Percentiles rank a stretch among this genome's conserved stretches.
phyloP scores from a whole-genome alignment of 202 grass and related monocot species.

The Musa balbisiana region DNA sequence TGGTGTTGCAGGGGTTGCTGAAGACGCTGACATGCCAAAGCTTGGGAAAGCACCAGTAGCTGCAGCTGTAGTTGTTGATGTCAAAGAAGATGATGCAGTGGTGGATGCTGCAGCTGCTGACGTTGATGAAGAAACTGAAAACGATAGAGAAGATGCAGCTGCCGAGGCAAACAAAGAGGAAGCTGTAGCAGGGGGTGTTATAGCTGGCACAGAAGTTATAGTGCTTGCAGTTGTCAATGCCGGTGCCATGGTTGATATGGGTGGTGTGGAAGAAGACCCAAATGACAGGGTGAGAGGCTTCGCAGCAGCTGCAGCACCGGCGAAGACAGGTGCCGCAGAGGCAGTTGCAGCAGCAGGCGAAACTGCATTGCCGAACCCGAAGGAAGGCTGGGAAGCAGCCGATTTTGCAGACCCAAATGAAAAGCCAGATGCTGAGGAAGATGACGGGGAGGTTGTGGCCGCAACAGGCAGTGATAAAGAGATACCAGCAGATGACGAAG shows the following conservation, averaged over 20 bases:
- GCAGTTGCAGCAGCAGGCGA: slow-evolving; percentile 15
- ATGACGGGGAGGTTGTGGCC: slow-evolving; percentile 14
- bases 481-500: background rate
- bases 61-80: slow-evolving; percentile 33
- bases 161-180: slow-evolving; percentile 40
- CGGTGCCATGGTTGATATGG: slow-evolving; percentile 33
- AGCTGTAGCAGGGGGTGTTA: slow-evolving; percentile 31
- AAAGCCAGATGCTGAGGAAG: slow-evolving; percentile 31
- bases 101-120: slow-evolving; percentile 18
- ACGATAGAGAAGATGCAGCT: slow-evolving; percentile 29
- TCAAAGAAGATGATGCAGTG: background rate
- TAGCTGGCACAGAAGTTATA: slow-evolving; percentile 29
- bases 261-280: slow-evolving; percentile 28
- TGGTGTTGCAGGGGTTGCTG: slow-evolving; percentile 34
- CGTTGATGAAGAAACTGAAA: slow-evolving; percentile 28
- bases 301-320: slow-evolving; percentile 25
- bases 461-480: background rate
- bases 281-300: slow-evolving; percentile 34
- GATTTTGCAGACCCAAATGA: slow-evolving; percentile 32
- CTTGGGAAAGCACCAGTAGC: slow-evolving; percentile 19
- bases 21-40: slow-evolving; percentile 33
- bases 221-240: slow-evolving; percentile 33
- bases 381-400: slow-evolving; percentile 17
- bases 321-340: slow-evolving; percentile 34
- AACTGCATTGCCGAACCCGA: slow-evolving; percentile 5